Base-by-base conservation (phyloP, 208 protist species). In the Leptomonas pyrrhocoris region DNA sequence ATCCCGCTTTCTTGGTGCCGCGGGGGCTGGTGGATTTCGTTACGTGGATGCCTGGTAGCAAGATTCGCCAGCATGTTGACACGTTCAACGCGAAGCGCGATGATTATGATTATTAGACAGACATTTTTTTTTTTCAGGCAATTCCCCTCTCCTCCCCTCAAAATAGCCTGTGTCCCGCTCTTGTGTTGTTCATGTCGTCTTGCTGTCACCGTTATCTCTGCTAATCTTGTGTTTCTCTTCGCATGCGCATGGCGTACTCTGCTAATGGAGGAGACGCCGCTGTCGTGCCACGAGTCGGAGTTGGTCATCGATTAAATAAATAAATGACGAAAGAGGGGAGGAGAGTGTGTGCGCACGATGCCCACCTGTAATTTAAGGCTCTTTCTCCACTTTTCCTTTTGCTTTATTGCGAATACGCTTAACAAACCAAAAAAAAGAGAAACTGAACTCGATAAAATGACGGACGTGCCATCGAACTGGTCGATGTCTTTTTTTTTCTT, bases 1-100 rank as follows among this genome's bases (percentile, higher is more conserved):
- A 97, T 61, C 92, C 94, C 0, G 89, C 92, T 12, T 96, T 96
- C 69, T 82, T 97, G 25, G 92, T 97, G 38, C 85, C 94, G 19
- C 78, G 89, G 19, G 82, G 77, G 7, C 50, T 95, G 51, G 92
- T 96, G 38, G 94, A 97, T 79, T 79, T 85, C 58, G 83, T 97
- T 23, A 94, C 89, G 48, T 97, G 94, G 94, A 92, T 94, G 86
- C 83, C 86, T 0, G 89, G 87, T 19, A 94, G 87, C 76, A 96
- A 95, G 83, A 94, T 96, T 27, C 84, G 88, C 48, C 78, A 94
- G 65, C 86, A 95, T 62, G 89, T 97, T 53, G 88, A 93, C 68
- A 88, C 75, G 7, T 97, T 95, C 73, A 96, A 95, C 48, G 86
- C 90, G 3, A 83, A 91, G 49, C 82, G 80, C 30, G 90, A 97